Base-by-base conservation (phyloP, 78 protist species). In the Dictyostelium brefeldianum region DNA sequence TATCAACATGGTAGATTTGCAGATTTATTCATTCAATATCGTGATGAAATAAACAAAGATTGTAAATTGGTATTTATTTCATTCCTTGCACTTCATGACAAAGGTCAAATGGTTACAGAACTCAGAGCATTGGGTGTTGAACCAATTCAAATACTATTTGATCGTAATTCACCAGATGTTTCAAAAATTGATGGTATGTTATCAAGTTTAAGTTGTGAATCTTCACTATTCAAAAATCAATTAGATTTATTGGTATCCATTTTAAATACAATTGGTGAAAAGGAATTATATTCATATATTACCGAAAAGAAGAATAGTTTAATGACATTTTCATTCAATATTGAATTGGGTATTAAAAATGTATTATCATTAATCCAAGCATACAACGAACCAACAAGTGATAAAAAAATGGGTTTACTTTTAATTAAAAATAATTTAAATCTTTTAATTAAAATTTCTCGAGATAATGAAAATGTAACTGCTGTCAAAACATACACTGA, bases 101-200 rank as follows among this genome's bases (percentile, higher is more conserved):
- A 90, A 27, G 95, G 95, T 50, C 87, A 90, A 25, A 90, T 90
- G 95, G 82, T 90, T 0, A 64, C 77, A 0, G 77, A 51, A 4
- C 14, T 90, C 3, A 56, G 80, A 71, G 12, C 7, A 12, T n/a
- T 18, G 12, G 79, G 79, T 46, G 3, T 53, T 3, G 57, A 59
- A 2, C 78, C 84, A 9, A 48, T 87, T 50, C 93, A 87, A 64
- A 53, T 87, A 4, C 67, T 78, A 2, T 46, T 87, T 11, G 93
- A 87, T 77, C 3, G 41, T 1, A 17, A 11, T 1, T 59, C 47
- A 4, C 93, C 93, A 43, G 93, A 87, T 65, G 85, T 77, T 7
- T 75, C 78, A 15, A 87, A 87, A 8, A 87, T 87, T 14, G 93
- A 87, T 43, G 36, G 27, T 14, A 78, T 78, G 84, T 36, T 87